Base-by-base conservation (phyloP, 495 filamentous ascomycete species). In the Friedmanniomyces simplex region DNA sequence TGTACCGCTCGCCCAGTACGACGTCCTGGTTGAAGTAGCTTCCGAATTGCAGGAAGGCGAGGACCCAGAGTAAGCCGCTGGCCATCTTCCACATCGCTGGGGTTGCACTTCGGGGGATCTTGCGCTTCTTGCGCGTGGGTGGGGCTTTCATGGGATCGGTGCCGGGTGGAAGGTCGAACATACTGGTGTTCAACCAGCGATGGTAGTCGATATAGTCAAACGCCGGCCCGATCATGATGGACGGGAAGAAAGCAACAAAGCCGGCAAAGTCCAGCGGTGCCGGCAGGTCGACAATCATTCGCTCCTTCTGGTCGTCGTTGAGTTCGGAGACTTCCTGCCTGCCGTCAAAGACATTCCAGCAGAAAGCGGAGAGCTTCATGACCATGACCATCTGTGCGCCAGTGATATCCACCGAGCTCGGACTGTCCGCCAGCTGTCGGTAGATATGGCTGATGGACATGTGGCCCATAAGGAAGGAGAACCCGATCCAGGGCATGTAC, bases 361-460 rank as follows among this genome's bases (percentile, higher is more conserved):
- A 95, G 68, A 97, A 98, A 24, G 91, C 82, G 11, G 82, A 85
- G n/a, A 97, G 85, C 73, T 97, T 98, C 91, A 98, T 98, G 53
- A 95, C 83, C 60, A 97, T 69, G 13, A 98, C 93, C 93, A 98
- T 98, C 71, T 98, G 93, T 0, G 93, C 91, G 39, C 76, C 65
- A 2, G 91, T 95, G 63, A 98, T 91, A 70, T 98, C 93, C 41
- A 96, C 75, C 8, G 73, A 69, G 53, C 77, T 71, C 0, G 85
- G 79, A 49, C 82, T 75, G 60, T 86, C 76, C 34, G 75, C 71
- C 48, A 84, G 79, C 64, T 95, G 88, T 30, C 93, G 85, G 55
- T 82, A 74, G 56, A 97, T 83, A 67, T 98, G 93, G 68, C 81
- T 94, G 61, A 89, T 68, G 39, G 90, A 88, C 87, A 98, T 88